Percentiles rank a stretch among this genome's conserved stretches.
These are phyloP conservation scores for Trypanosoma boissoni DNA, from an alignment of 208 protist species.

Conservation along the genomic window DNA sequence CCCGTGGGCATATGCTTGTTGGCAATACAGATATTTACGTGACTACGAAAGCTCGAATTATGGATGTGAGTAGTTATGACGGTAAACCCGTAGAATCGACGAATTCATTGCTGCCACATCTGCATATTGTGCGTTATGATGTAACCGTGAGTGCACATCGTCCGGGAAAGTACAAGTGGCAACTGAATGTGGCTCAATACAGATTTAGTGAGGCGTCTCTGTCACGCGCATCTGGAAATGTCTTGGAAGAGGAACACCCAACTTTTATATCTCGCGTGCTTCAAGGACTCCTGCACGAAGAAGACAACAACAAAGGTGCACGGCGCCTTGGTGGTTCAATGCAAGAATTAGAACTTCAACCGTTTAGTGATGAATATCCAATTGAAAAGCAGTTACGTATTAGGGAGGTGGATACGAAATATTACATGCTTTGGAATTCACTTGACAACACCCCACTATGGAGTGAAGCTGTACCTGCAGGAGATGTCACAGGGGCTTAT, in stretches of 20 bases:
- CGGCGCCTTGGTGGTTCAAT: not conserved
- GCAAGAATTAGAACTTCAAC: not conserved
- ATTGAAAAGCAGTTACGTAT: slow-evolving; percentile 4
- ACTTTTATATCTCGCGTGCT: slow-evolving; percentile 50
- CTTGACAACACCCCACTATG: slow-evolving; percentile 2
- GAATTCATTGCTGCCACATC: slow-evolving; percentile 1
- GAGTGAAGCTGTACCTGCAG: slow-evolving; percentile 2
- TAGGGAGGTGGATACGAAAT: slow-evolving; percentile 1
- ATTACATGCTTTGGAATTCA: slow-evolving; percentile 20
- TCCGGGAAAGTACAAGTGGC: slow-evolving; percentile 59
- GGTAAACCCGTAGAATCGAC: slow-evolving; percentile 18
- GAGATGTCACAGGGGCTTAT: slow-evolving; percentile 12
- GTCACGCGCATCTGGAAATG: not conserved
- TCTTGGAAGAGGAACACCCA: slow-evolving; percentile 12
- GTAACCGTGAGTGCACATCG: slow-evolving; percentile 52
- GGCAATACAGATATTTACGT: slow-evolving; percentile 60
- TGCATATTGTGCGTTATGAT: slow-evolving; percentile 65
- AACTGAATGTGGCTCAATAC: slow-evolving; percentile 46
- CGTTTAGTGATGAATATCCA: not conserved
- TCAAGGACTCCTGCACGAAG: slow-evolving; percentile 30
- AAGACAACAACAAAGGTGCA: not conserved
- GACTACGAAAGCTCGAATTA: slow-evolving; percentile 46
- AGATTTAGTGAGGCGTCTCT: slow-evolving; percentile 32
- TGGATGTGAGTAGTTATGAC: slow-evolving; percentile 44
- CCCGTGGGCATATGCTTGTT: slow-evolving; percentile 41